Base-by-base conservation (phyloP, 768 basidiomycete genomes). In the Xerocomellus chrysenteron region DNA sequence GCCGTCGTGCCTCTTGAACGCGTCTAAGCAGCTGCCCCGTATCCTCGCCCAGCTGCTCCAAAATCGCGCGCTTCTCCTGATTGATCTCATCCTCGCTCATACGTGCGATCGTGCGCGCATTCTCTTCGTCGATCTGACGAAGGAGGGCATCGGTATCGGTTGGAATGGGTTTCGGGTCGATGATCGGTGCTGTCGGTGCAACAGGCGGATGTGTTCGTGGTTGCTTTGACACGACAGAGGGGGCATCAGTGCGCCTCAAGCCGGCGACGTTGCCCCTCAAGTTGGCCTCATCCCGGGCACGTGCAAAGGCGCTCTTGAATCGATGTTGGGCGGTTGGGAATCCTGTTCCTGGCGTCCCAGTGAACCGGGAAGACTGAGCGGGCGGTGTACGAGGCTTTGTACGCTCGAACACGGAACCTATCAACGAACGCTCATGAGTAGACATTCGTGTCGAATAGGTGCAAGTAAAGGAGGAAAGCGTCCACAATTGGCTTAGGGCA, bases 41-140 rank as follows among this genome's bases (percentile, higher is more conserved):
- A 17, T 81, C 83, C 2, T 79, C 74, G 1, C 92, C 93, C 65
- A 95, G 86, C 44, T 82, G 79, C 57, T 90, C 84, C 28, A 90
- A 54, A 41, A 95, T 82, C 58, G 91, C 82, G 49, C 73, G 73
- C 43, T 77, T 76, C 68, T 89, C 92, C 50, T 80, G 70, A 58
- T 86, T 83, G 11, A 85, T 77, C 68, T 94, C 88, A 16, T 83
- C 83, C 12, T 82, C 80, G 3, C 80, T 78, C 94, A 95, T 95
- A 2, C 65, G 69, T 17, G 81, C 82, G 2, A 95, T 80, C 30
- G 74, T 72, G 12, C 73, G 70, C 55, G 80, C 77, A 60, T 95
- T 94, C 65, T 92, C 88, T 52, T 77, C 76, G 61, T 82, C 84
- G 51, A 86, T 81, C 62, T 82, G 82, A 11, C 71, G 72, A 53